Percentiles rank a stretch among this genome's conserved stretches.
Conservation (phyloP, 495 filamentous ascomycete genomes). For the Hyaloscypha finlandica region DNA sequence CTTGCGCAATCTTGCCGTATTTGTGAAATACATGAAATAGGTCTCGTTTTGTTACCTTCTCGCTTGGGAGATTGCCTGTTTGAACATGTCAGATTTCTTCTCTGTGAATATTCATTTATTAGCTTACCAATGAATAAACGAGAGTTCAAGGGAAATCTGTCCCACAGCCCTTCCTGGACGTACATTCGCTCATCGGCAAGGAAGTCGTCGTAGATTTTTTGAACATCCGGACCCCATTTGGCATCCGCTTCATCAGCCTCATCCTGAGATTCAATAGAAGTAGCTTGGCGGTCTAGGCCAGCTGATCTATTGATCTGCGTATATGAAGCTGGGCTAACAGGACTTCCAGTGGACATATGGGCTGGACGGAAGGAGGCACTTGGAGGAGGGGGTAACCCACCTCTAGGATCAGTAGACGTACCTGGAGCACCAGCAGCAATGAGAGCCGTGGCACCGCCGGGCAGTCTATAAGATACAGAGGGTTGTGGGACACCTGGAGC, state of each 20-base stretch:
- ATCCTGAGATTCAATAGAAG: slow-evolving; percentile 17
- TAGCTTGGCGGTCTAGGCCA: slow-evolving; percentile 22
- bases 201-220: slow-evolving; percentile 82
- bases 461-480: slow-evolving; percentile 48
- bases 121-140: slow-evolving; percentile 88
- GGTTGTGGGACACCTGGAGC: slow-evolving; percentile 30
- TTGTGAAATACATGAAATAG: slow-evolving; percentile 86
- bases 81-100: slow-evolving; percentile 15
- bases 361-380: slow-evolving; percentile 48
- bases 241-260: slow-evolving; percentile 27
- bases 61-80: slow-evolving; percentile 88
- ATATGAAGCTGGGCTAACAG: slow-evolving; percentile 32
- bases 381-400: slow-evolving; percentile 62
- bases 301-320: slow-evolving; percentile 20
- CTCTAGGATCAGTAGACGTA: slow-evolving; percentile 51
- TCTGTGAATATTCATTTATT: neutral
- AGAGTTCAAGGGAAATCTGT: slow-evolving; percentile 83
- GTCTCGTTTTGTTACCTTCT: slow-evolving; percentile 90
- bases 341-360: slow-evolving; percentile 28
- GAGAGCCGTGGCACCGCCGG: slow-evolving; percentile 30
- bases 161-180: slow-evolving; percentile 89
- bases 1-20: slow-evolving; percentile 87
- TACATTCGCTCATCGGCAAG: slow-evolving; percentile 75
- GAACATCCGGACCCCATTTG: slow-evolving; percentile 60
- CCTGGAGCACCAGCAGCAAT: slow-evolving; percentile 47